phyloP scores from a whole-genome alignment of 192 early-diverging fungal species.

The Funneliformis mosseae region DNA sequence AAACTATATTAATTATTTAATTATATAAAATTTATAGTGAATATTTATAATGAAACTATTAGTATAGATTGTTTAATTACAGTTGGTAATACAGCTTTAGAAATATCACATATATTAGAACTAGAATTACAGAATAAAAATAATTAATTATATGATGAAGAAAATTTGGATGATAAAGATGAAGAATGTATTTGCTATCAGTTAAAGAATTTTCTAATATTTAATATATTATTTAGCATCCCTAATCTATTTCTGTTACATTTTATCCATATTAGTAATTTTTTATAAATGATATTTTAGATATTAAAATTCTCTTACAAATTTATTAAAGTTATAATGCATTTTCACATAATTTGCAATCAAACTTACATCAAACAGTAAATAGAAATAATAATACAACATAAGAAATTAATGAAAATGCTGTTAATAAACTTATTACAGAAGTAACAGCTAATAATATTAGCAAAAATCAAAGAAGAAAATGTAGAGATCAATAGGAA shows the following conservation, averaged over 20 bases:
- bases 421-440: background rate
- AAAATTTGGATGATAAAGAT: background rate
- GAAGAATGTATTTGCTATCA: background rate
- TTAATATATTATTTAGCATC: background rate
- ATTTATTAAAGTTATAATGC: background rate
- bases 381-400: background rate
- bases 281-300: background rate
- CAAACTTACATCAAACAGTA: background rate
- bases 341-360: background rate
- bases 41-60: background rate
- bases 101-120: background rate
- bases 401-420: background rate
- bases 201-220: background rate
- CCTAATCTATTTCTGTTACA: background rate
- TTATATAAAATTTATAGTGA: background rate
- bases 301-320: background rate
- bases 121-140: background rate
- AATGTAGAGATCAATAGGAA: background rate
- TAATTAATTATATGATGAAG: background rate
- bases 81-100: background rate
- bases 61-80: background rate
- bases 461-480: background rate
- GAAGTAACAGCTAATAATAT: background rate
- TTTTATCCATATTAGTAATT: background rate
- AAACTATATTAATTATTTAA: too few species aligned